Evolutionary conservation across 208 protist genomes (phyloP).

Genomic region (Trypanosoma vivax): DNA sequence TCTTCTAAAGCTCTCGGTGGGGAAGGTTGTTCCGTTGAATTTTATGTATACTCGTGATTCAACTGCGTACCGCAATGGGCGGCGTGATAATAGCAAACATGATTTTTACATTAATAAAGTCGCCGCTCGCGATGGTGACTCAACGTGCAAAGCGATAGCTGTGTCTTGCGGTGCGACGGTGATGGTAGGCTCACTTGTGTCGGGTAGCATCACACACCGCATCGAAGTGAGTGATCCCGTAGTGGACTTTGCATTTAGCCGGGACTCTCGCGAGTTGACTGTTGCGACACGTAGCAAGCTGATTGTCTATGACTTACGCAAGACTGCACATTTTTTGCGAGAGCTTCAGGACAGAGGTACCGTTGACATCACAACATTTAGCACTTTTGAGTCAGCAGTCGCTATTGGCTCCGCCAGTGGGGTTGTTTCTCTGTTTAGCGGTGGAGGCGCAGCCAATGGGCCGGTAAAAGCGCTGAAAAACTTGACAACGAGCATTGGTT

Average conservation of each 20-base stretch:
- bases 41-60: slow-evolving; percentile 70
- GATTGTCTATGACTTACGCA: slow-evolving; percentile 74
- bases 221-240: slow-evolving; percentile 48
- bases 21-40: slow-evolving; percentile 47
- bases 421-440: slow-evolving; percentile 65
- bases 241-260: slow-evolving; percentile 43
- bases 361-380: slow-evolving; percentile 57
- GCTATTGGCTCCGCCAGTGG: slow-evolving; percentile 67
- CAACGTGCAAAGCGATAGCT: slow-evolving; percentile 17
- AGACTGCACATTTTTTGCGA: slow-evolving; percentile 47
- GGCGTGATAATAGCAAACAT: slow-evolving; percentile 45
- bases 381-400: slow-evolving; percentile 21
- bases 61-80: slow-evolving; percentile 54
- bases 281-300: slow-evolving; percentile 59
- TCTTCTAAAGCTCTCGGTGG: slow-evolving; percentile 52
- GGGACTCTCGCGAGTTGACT: slow-evolving; percentile 39
- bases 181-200: slow-evolving; percentile 53
- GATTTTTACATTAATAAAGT: slow-evolving; percentile 58
- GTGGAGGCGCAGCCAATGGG: slow-evolving; percentile 8
- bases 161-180: slow-evolving; percentile 54
- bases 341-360: slow-evolving; percentile 55
- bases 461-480: slow-evolving; percentile 59
- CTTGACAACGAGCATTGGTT: slow-evolving; percentile 60
- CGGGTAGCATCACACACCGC: slow-evolving; percentile 48
- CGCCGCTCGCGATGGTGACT: slow-evolving; percentile 15